Evolutionary conservation across 2,329 filamentous ascomycete species (phyloP).

Genomic region (Xylariaceae sp.): DNA sequence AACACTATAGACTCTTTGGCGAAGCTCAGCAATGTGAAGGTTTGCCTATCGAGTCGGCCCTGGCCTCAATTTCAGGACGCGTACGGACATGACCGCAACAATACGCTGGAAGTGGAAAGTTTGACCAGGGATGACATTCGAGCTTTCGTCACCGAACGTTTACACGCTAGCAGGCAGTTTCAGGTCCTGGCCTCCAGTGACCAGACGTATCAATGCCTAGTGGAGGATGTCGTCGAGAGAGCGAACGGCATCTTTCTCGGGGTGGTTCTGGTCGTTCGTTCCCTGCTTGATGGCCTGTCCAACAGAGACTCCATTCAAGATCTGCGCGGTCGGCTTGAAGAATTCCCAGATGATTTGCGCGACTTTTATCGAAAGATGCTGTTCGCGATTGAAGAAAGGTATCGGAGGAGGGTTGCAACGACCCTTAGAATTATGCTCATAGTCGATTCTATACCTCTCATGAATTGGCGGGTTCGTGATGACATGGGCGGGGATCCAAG

Average conservation of each 20-base stretch:
- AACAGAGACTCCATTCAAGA: constrained; percentile 10
- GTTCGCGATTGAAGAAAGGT: no score
- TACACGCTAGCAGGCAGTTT: background rate
- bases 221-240: constrained; percentile 19
- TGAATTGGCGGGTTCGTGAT: no score
- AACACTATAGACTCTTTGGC: background rate
- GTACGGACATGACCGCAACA: background rate
- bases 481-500: no score
- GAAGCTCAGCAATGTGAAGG: background rate
- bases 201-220: background rate
- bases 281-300: constrained; percentile 18
- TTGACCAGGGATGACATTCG: constrained; percentile 1
- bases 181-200: background rate
- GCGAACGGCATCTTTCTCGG: constrained; percentile 30
- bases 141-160: background rate
- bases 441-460: no score
- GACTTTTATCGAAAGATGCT: constrained; percentile 11
- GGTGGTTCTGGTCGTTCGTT: constrained; percentile 24
- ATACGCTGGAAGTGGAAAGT: constrained; percentile 1
- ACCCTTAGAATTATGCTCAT: no score
- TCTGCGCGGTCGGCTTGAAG: constrained; percentile 9
- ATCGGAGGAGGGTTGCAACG: no score
- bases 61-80: constrained; percentile 2
- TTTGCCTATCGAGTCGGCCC: constrained; percentile 10
- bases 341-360: constrained; percentile 13